Conservation (phyloP, 192 early-diverging fungal genomes). For the Pilobolus umbonatus region DNA sequence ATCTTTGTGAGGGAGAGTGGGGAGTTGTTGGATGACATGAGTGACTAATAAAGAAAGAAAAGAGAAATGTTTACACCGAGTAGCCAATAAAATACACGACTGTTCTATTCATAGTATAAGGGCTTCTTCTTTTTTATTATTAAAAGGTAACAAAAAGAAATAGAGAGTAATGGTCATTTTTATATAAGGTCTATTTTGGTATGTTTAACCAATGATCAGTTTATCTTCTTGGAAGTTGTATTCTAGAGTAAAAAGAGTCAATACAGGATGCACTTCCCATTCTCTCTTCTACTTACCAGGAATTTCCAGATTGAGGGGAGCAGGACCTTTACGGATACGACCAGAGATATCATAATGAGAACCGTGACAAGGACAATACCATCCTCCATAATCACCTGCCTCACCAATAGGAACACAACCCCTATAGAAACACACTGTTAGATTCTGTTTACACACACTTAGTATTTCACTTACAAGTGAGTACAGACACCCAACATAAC, state of each 20-base stretch:
- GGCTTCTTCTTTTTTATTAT: no score
- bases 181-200: background rate
- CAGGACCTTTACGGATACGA: conserved; percentile 96
- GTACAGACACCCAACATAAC: conserved; percentile 83
- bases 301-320: conserved; percentile 97
- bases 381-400: conserved; percentile 96
- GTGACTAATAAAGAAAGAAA: background rate
- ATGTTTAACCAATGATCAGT: conserved; percentile 79
- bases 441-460: background rate
- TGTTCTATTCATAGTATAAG: no score
- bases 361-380: conserved; percentile 99
- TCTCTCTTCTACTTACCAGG: conserved; percentile 53
- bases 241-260: conserved; percentile 25
- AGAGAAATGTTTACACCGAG: no score
- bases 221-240: conserved; percentile 70
- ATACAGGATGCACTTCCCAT: background rate
- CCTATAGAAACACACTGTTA: conserved; percentile 57
- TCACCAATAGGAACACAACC: conserved; percentile 98
- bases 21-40: background rate
- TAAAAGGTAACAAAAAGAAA: no score
- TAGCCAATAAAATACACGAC: no score
- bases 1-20: background rate
- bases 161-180: background rate
- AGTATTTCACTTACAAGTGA: conserved; percentile 37
- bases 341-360: conserved; percentile 99